Evolutionary conservation across 2,329 filamentous ascomycete genomes (phyloP).

Genomic region (Calonectria honghensis): DNA sequence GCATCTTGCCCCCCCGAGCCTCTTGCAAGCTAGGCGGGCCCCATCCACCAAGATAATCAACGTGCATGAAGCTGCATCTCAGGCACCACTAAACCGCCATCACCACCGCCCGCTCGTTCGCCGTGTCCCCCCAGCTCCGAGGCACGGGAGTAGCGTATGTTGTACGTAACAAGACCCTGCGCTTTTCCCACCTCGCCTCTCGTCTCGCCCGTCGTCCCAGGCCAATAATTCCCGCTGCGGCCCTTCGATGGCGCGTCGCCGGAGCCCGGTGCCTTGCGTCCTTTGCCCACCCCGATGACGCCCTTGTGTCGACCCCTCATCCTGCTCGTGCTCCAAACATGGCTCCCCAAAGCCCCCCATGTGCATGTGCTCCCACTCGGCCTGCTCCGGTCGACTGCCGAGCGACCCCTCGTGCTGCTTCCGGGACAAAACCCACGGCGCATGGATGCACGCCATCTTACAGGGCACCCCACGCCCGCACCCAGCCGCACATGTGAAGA

Average conservation of each 20-base stretch:
- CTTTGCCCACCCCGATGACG: constrained; percentile 31
- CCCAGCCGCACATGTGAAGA: constrained; percentile 21
- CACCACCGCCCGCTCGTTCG: constrained; percentile 27
- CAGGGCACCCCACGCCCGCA: constrained; percentile 29
- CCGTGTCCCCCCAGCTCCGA: constrained; percentile 22
- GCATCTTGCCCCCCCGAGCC: constrained; percentile 39
- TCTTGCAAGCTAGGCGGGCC: constrained; percentile 43
- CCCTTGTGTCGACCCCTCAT: constrained; percentile 31
- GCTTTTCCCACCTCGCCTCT: constrained; percentile 27
- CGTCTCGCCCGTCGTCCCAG: constrained; percentile 34
- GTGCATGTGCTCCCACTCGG: constrained; percentile 28
- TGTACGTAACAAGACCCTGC: constrained; percentile 39
- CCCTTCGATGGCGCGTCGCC: constrained; percentile 36
- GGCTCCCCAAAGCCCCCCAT: constrained; percentile 13
- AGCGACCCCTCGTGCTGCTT: constrained; percentile 38
- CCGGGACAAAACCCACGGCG: constrained; percentile 17
- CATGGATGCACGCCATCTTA: constrained; percentile 26
- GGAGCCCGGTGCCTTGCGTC: not conserved
- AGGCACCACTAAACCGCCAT: constrained; percentile 45
- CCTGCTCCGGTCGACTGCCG: constrained; percentile 37
- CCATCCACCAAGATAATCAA: constrained; percentile 55
- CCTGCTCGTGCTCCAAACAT: not conserved
- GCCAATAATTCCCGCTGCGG: constrained; percentile 31
- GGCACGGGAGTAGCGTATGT: constrained; percentile 25
- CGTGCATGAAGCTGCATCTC: constrained; percentile 53